These are phyloP conservation scores for Pyricularia sp. DNA, from an alignment of 2,329 filamentous ascomycete species.

Conservation along the genomic window DNA sequence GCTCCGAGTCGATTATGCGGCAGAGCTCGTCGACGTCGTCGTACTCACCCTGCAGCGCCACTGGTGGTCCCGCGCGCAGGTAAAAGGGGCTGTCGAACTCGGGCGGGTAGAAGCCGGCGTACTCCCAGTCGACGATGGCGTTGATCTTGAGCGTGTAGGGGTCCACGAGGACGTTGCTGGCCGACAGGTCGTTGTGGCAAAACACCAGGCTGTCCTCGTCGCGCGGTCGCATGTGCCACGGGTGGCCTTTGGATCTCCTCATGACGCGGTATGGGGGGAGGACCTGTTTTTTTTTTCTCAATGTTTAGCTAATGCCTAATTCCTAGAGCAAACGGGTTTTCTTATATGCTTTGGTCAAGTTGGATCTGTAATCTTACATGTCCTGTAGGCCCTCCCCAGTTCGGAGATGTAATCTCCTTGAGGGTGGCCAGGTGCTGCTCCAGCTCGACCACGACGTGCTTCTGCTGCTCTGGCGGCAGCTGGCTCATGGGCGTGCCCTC, in stretches of 20 bases:
- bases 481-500: constrained; percentile 17
- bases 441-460: constrained; percentile 15
- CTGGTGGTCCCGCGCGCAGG: constrained; percentile 11
- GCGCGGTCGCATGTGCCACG: constrained; percentile 12
- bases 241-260: constrained; percentile 10
- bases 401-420: constrained; percentile 14
- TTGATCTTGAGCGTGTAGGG: constrained; percentile 13
- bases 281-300: constrained; percentile 8
- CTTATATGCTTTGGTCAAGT: neutral
- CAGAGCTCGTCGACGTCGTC: constrained; percentile 9
- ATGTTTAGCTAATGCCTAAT: neutral
- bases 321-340: neutral
- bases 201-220: constrained; percentile 12
- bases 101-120: constrained; percentile 14
- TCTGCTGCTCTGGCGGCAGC: constrained; percentile 14
- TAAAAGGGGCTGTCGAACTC: constrained; percentile 16
- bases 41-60: constrained; percentile 14
- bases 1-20: neutral
- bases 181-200: constrained; percentile 14
- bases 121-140: constrained; percentile 17
- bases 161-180: constrained; percentile 14
- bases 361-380: constrained; percentile 10
- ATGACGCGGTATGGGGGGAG: constrained; percentile 18
- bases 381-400: constrained; percentile 15
- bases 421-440: constrained; percentile 14